Evolutionary conservation across 192 early-diverging fungal species (phyloP).

Genomic region (Helicostylum pulchrum): DNA sequence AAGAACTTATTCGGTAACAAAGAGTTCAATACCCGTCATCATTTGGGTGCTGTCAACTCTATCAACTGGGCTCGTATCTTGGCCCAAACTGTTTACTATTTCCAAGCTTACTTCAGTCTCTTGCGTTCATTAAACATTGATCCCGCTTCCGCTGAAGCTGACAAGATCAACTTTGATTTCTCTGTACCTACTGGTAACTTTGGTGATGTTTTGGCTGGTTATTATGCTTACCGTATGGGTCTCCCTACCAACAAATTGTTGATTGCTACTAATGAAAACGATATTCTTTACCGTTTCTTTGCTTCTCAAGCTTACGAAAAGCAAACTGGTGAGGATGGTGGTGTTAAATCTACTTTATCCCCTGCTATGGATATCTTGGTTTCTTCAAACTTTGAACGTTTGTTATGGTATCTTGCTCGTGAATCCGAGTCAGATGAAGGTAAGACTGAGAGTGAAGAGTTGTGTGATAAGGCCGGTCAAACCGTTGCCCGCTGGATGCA

Average conservation of each 20-base stretch:
- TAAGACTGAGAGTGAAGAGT: conserved; percentile 22
- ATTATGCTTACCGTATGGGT: conserved; percentile 88
- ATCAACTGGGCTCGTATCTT: conserved; percentile 99
- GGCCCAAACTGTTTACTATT: conserved; percentile 95
- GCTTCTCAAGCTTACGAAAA: conserved; percentile 81
- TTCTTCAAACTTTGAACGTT: conserved; percentile 96
- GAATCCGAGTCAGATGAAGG: conserved; percentile 46
- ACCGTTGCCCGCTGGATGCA: conserved; percentile 76
- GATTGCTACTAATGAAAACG: conserved; percentile 96
- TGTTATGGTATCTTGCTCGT: conserved; percentile 87
- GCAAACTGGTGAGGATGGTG: conserved; percentile 48
- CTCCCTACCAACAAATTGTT: conserved; percentile 79
- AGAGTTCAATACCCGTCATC: conserved; percentile 69
- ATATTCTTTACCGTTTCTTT: conserved; percentile 96
- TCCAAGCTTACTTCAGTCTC: conserved; percentile 81
- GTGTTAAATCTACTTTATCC: conserved; percentile 72
- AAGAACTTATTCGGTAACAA: conserved; percentile 84
- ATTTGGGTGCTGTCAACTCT: conserved; percentile 94
- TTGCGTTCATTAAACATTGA: conserved; percentile 46
- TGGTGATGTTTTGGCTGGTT: conserved; percentile 92
- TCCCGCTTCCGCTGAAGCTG: conserved; percentile 40
- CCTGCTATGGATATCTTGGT: conserved; percentile 99
- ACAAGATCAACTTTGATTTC: conserved; percentile 57
- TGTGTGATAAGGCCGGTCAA: conserved; percentile 48
- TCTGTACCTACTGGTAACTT: conserved; percentile 98